A percentile compares a stretch with the other conserved stretches of the same genome.
Evolutionary conservation across 2,329 filamentous ascomycete genomes (phyloP).

Genomic region (Trichophyton verrucosum): DNA sequence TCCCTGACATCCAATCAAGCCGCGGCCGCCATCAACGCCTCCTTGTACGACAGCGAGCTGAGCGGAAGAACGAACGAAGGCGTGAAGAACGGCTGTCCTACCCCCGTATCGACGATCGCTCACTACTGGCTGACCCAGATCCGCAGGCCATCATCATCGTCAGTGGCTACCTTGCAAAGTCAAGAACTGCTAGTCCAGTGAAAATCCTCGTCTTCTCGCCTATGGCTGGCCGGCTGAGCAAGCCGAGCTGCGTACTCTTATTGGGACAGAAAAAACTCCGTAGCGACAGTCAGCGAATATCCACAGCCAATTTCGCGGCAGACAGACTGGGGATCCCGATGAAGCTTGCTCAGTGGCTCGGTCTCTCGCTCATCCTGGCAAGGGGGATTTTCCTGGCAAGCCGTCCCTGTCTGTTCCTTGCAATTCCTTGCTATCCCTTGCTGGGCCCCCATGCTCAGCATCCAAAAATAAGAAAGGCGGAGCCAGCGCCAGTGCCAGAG

Average conservation of each 20-base stretch:
- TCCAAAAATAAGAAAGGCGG: no score
- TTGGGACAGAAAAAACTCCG: no score
- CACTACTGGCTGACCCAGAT: background rate
- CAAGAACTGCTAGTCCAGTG: background rate
- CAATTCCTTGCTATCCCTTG: no score
- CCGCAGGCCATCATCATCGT: background rate
- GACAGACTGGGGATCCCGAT: background rate
- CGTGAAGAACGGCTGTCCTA: no score
- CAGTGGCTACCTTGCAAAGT: background rate
- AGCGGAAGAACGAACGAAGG: no score
- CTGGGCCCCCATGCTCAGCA: no score
- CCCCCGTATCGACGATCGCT: background rate
- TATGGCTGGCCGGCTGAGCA: background rate
- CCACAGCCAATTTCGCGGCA: background rate
- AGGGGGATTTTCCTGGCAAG: background rate
- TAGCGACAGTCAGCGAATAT: background rate
- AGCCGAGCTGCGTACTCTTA: background rate
- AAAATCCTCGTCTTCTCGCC: background rate
- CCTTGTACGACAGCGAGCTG: background rate
- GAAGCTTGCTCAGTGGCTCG: background rate
- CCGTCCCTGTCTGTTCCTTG: no score
- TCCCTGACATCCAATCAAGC: background rate
- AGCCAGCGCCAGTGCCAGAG: background rate
- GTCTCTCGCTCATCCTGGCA: background rate
- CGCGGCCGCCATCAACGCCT: background rate